Conservation (phyloP, 73 alveolate genomes). For the Paramecium octaurelia region DNA sequence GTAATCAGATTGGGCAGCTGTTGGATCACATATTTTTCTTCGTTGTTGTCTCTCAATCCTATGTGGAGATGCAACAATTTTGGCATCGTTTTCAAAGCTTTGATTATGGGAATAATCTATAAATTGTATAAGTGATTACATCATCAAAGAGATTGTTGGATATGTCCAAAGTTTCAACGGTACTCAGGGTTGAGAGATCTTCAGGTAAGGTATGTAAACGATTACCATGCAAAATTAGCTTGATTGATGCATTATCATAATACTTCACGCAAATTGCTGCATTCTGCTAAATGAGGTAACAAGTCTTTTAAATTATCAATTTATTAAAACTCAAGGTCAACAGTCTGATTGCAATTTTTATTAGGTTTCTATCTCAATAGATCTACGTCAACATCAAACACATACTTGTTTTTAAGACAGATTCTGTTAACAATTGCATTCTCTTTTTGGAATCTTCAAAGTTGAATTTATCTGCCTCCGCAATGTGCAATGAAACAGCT, state of each 20-base stretch:
- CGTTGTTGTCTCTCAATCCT: background rate
- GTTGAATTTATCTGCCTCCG: constrained; percentile 9
- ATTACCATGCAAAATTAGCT: constrained; percentile 58
- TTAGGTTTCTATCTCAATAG: background rate
- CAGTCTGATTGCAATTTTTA: constrained; percentile 10
- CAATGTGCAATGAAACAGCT: constrained; percentile 40
- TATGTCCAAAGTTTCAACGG: constrained; percentile 55
- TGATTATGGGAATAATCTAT: constrained; percentile 31
- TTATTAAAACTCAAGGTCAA: constrained; percentile 31
- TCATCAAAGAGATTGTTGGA: constrained; percentile 60
- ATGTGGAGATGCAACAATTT: constrained; percentile 35
- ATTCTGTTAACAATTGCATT: constrained; percentile 5
- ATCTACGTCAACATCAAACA: background rate
- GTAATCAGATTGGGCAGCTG: constrained; percentile 38
- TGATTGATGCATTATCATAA: background rate
- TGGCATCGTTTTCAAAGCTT: constrained; percentile 52
- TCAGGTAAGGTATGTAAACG: constrained; percentile 60
- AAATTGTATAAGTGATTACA: background rate
- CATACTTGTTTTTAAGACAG: constrained; percentile 16
- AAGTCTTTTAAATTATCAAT: constrained; percentile 44
- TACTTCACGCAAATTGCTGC: constrained; percentile 55
- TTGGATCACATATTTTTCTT: constrained; percentile 38
- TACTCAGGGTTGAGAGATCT: constrained; percentile 39
- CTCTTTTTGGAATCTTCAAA: constrained; percentile 20
- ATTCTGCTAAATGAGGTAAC: constrained; percentile 54